These are phyloP conservation scores for Chlorophyllum brunneum DNA, from an alignment of 768 basidiomycete species.

Conservation along the genomic window DNA sequence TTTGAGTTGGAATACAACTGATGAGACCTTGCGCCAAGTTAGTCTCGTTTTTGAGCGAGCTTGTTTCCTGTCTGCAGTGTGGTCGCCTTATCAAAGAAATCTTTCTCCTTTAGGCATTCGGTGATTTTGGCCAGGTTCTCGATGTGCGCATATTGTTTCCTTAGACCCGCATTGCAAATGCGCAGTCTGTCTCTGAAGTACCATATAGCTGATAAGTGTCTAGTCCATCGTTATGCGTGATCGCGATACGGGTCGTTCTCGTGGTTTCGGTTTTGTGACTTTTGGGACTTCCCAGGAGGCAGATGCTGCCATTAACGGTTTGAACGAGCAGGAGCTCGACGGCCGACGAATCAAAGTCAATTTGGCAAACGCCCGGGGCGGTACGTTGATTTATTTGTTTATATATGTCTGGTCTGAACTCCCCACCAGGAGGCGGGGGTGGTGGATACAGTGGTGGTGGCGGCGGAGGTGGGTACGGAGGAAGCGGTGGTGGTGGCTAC, in stretches of 20 bases:
- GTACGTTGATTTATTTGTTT: conserved; percentile 6
- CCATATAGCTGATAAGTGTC: conserved; percentile 16
- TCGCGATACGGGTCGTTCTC: conserved; percentile 94
- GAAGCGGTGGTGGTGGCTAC: conserved; percentile 20
- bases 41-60: conserved; percentile 49
- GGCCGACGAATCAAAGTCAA: conserved; percentile 90
- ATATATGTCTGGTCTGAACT: neutral
- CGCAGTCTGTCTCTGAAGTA: neutral
- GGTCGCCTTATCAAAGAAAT: conserved; percentile 49
- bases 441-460: conserved; percentile 16
- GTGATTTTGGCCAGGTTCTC: conserved; percentile 72
- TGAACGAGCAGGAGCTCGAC: conserved; percentile 93
- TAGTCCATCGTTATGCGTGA: conserved; percentile 99
- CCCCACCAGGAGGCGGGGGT: conserved; percentile 19
- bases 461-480: conserved; percentile 22
- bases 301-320: conserved; percentile 62
- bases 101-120: conserved; percentile 71
- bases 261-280: conserved; percentile 97
- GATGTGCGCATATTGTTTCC: conserved; percentile 69
- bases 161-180: conserved; percentile 1
- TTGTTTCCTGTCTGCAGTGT: conserved; percentile 24
- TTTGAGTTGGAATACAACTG: conserved; percentile 95
- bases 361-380: conserved; percentile 63
- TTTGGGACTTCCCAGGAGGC: conserved; percentile 63
- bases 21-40: conserved; percentile 86